Evolutionary conservation across 164 flowering plant genomes (phyloP).

Genomic region (Warburgia ugandensis): DNA sequence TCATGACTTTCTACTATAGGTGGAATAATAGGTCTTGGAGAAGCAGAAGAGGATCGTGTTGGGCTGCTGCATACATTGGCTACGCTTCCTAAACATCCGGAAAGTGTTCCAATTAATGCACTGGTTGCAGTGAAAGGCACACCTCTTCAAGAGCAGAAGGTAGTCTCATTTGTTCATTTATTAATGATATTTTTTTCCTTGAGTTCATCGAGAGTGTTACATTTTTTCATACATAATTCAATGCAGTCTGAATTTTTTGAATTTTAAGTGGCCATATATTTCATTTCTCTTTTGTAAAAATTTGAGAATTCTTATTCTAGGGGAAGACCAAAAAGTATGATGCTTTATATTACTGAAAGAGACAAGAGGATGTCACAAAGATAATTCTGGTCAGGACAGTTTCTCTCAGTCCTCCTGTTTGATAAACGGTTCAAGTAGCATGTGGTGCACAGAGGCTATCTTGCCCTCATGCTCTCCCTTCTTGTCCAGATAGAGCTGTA

Average conservation of each 20-base stretch:
- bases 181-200: neutral
- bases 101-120: slow-evolving; percentile 99
- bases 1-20: slow-evolving; percentile 33
- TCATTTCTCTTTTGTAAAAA: no score
- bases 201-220: neutral
- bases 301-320: no score
- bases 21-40: slow-evolving; percentile 97
- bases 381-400: no score
- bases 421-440: no score
- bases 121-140: slow-evolving; percentile 92
- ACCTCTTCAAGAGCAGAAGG: slow-evolving; percentile 98
- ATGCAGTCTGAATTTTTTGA: neutral
- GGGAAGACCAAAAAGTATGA: no score
- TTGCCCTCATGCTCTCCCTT: no score
- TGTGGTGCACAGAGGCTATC: no score
- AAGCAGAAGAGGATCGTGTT: slow-evolving; percentile 93
- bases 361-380: no score
- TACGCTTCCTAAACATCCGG: slow-evolving; percentile 94
- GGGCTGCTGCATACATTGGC: slow-evolving; percentile 91
- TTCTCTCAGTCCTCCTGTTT: no score
- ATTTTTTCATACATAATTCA: neutral
- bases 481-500: no score
- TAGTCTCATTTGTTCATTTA: slow-evolving; percentile 11
- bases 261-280: neutral
- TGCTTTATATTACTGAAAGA: no score